Percentiles rank a stretch among this genome's conserved stretches.
Evolutionary conservation across 495 filamentous ascomycete genomes (phyloP).

Genomic region (Thermothielavioides terrestris): DNA sequence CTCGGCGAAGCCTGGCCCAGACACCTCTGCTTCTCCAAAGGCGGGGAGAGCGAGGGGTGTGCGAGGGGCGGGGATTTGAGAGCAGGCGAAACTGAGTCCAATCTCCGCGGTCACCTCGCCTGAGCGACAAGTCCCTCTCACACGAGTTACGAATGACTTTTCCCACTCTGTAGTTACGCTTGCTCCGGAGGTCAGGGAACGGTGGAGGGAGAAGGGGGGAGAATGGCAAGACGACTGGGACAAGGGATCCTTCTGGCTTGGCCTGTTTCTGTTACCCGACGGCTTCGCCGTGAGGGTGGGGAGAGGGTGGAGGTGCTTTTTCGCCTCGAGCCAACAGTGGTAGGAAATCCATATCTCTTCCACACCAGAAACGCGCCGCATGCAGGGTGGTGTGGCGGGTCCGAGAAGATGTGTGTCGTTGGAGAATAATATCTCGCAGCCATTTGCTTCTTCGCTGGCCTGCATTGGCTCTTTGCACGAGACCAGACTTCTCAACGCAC

Average conservation of each 20-base stretch:
- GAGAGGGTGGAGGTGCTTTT: not conserved
- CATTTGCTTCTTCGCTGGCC: not conserved
- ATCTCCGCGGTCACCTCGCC: not conserved
- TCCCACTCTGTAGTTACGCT: not conserved
- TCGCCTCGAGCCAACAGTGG: not conserved
- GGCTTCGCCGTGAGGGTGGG: not conserved
- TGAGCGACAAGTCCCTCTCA: not conserved
- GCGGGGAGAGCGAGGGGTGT: not conserved
- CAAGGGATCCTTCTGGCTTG: not conserved
- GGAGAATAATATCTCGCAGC: conserved; percentile 1
- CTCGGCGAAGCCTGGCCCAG: too few species aligned
- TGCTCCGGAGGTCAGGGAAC: not conserved
- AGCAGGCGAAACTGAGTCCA: not conserved
- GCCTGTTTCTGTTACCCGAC: conserved; percentile 7
- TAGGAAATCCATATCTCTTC: not conserved
- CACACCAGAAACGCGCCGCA: not conserved
- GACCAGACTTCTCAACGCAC: not conserved
- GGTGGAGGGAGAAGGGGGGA: not conserved
- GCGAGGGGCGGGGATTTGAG: not conserved
- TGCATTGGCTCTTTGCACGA: not conserved
- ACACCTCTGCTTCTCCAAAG: too few species aligned
- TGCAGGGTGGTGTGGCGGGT: not conserved
- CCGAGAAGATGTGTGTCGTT: conserved; percentile 1
- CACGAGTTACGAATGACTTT: conserved; percentile 5
- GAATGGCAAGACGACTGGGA: not conserved